phyloP scores from a whole-genome alignment of 139 green algal genomes.

The Zygnema circumcarinatum region DNA sequence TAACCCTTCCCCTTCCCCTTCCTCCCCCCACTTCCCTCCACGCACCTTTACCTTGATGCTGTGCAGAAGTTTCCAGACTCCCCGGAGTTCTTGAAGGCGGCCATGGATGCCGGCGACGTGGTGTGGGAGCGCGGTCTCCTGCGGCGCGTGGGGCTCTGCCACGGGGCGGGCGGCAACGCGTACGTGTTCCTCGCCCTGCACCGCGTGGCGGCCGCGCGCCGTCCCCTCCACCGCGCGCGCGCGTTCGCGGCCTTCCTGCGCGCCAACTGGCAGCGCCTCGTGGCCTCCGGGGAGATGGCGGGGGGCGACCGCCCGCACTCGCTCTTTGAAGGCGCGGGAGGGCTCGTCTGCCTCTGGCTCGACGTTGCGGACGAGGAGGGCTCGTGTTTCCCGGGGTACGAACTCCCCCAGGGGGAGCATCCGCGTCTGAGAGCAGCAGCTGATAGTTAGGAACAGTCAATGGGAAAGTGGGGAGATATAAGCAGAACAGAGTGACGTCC shows the following conservation, averaged over 20 bases:
- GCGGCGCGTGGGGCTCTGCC: constrained; percentile 51
- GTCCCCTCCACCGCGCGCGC: constrained; percentile 25
- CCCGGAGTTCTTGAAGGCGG: constrained; percentile 39
- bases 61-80: constrained; percentile 4
- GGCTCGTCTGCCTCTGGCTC: neutral
- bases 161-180: constrained; percentile 53
- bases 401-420: neutral
- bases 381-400: constrained; percentile 3
- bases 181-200: constrained; percentile 59
- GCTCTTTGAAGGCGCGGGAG: neutral
- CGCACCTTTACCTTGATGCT: too few species aligned
- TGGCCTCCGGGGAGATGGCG: constrained; percentile 5
- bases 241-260: constrained; percentile 26
- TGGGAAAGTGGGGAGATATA: too few species aligned
- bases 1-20: neutral
- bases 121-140: constrained; percentile 61
- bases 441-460: too few species aligned
- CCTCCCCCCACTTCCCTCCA: neutral
- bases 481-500: too few species aligned
- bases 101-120: constrained; percentile 45
- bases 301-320: constrained; percentile 15
- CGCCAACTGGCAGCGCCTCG: neutral
- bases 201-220: neutral
- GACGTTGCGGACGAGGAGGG: neutral
- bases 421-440: too few species aligned